Conservation (phyloP, 106 monocot species). For the Apostasia shenzhenica region DNA sequence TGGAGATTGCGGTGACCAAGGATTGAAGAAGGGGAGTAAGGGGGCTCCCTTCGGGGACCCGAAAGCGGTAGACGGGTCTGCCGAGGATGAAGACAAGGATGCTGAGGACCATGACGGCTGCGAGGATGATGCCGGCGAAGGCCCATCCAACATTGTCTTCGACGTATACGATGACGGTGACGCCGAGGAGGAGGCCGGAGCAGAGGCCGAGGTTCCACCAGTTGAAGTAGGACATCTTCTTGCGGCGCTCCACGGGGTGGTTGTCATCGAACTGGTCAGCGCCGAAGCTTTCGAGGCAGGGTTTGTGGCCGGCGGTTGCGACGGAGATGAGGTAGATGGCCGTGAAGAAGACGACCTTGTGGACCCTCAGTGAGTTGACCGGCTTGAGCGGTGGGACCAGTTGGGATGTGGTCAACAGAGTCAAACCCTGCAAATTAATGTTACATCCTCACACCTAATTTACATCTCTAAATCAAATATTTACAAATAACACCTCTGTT, state of each 20-base stretch:
- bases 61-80: constrained; percentile 40
- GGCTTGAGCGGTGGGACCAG: constrained; percentile 51
- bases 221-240: constrained; percentile 94
- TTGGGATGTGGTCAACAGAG: constrained; percentile 43
- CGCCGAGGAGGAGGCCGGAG: constrained; percentile 45
- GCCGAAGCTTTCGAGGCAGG: constrained; percentile 78
- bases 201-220: constrained; percentile 81
- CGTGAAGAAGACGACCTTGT: constrained; percentile 53
- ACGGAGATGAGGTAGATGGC: constrained; percentile 66
- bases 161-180: constrained; percentile 50
- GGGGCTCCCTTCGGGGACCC: constrained; percentile 41
- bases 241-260: constrained; percentile 34
- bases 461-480: no score
- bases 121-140: constrained; percentile 28
- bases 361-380: constrained; percentile 17
- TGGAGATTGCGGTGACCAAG: constrained; percentile 37
- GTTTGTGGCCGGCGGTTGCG: constrained; percentile 78
- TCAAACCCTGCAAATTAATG: constrained; percentile 36
- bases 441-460: background rate
- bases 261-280: constrained; percentile 82
- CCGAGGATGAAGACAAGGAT: constrained; percentile 41
- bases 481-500: background rate
- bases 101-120: constrained; percentile 27
- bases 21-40: constrained; percentile 55
- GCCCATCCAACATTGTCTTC: constrained; percentile 61